A percentile compares a stretch with the other conserved stretches of the same genome.
Conservation (phyloP, 371 early-diverging fungal genomes). For the Syncephalastrum monosporum region DNA sequence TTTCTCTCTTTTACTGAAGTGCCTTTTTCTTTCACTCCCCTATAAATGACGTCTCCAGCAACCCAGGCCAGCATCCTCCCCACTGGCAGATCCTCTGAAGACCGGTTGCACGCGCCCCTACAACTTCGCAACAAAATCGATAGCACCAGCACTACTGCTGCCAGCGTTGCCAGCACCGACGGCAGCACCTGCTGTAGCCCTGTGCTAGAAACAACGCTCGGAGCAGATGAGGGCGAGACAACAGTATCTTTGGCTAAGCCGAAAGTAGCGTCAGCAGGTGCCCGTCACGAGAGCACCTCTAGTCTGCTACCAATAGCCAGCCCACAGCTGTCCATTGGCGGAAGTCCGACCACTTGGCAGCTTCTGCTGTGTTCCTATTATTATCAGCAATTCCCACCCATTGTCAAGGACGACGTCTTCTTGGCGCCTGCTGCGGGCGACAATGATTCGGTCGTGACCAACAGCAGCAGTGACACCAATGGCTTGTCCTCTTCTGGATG, state of each 20-base stretch:
- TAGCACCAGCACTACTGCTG: too few species aligned
- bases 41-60: too few species aligned
- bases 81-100: too few species aligned
- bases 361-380: conserved; percentile 13
- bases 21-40: too few species aligned
- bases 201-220: not conserved
- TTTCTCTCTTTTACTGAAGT: conserved; percentile 9
- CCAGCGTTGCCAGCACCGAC: too few species aligned
- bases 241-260: conserved; percentile 15
- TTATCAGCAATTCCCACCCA: conserved; percentile 14
- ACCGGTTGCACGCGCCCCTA: too few species aligned
- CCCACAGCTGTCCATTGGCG: conserved; percentile 13
- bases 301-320: conserved; percentile 19
- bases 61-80: too few species aligned
- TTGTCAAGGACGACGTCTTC: conserved; percentile 25
- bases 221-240: not conserved
- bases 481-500: not conserved
- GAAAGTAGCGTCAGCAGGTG: conserved; percentile 27
- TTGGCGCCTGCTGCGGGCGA: conserved; percentile 12
- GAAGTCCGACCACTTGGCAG: conserved; percentile 14
- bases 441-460: conserved; percentile 16
- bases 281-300: conserved; percentile 25
- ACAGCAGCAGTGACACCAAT: conserved; percentile 8
- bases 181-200: not conserved
- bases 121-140: too few species aligned